phyloP scores from a whole-genome alignment of 1,284 basidiomycete species.

The Phellopilus nigrolimitatus region DNA sequence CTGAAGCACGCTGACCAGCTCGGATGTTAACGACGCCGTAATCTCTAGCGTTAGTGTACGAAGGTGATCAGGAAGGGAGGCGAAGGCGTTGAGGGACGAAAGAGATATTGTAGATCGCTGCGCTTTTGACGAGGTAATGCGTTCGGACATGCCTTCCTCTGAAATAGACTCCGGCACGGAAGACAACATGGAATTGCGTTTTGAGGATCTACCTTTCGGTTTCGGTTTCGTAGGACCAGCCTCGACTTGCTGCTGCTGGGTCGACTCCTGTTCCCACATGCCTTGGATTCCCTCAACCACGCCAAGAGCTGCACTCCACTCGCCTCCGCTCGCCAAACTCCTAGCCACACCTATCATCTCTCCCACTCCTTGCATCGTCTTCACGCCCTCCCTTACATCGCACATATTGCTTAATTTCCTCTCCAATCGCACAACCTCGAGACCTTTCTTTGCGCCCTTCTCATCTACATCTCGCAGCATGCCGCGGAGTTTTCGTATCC shows the following conservation, averaged over 20 bases:
- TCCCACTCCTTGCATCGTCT: conserved; percentile 64
- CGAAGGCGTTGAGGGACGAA: conserved; percentile 65
- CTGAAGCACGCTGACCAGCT: conserved; percentile 68
- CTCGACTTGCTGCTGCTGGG: conserved; percentile 12
- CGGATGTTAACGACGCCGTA: conserved; percentile 70
- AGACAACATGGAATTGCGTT: conserved; percentile 26
- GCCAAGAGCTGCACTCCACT: conserved; percentile 80
- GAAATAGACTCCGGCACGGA: conserved; percentile 33
- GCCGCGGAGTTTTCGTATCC: conserved; percentile 69
- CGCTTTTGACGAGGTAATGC: conserved; percentile 5
- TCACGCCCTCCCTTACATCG: conserved; percentile 57
- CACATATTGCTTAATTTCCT: conserved; percentile 57
- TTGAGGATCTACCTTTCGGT: conserved; percentile 1
- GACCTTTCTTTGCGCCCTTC: conserved; percentile 70
- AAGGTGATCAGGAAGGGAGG: conserved; percentile 65
- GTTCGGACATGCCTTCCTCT: conserved; percentile 21
- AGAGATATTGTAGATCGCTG: conserved; percentile 39
- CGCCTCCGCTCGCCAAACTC: conserved; percentile 71
- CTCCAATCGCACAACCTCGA: conserved; percentile 69
- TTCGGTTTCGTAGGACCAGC: conserved; percentile 16
- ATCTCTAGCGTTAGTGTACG: conserved; percentile 66
- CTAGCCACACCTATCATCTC: conserved; percentile 72
- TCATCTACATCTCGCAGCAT: conserved; percentile 77
- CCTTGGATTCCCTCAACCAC: conserved; percentile 71
- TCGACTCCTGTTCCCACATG: conserved; percentile 48